phyloP scores from a whole-genome alignment of 768 basidiomycete genomes.

The Lactarius akahatsu region DNA sequence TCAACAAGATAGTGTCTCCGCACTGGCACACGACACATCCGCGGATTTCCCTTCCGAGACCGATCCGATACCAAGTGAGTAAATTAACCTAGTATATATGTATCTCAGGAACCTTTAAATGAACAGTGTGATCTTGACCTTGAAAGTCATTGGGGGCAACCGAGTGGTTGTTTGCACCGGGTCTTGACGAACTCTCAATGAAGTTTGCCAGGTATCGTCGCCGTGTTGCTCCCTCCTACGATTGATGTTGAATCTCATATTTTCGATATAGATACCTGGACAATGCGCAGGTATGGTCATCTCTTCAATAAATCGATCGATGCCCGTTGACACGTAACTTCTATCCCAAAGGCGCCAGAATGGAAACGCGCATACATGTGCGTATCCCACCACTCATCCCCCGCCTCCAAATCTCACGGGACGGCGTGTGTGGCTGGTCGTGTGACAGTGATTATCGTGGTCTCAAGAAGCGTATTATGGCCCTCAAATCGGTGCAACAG shows the following conservation, averaged over 20 bases:
- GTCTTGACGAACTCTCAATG: slow-evolving; percentile 10
- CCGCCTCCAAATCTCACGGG: not conserved
- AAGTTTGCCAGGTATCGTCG: slow-evolving; percentile 28
- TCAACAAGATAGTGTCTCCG: too few species aligned
- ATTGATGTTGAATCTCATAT: not conserved
- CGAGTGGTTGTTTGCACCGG: not conserved
- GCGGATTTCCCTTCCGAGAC: not conserved
- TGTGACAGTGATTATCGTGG: slow-evolving; percentile 28
- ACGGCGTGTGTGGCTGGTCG: not conserved
- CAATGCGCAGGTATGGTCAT: slow-evolving; percentile 23
- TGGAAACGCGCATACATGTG: slow-evolving; percentile 31
- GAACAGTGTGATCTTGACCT: not conserved
- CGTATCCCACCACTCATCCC: not conserved
- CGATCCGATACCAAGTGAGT: not conserved
- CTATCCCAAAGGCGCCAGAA: slow-evolving; percentile 23
- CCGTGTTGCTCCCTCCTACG: not conserved
- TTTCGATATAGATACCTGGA: slow-evolving; percentile 25
- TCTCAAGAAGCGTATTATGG: slow-evolving; percentile 27
- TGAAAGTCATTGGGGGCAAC: not conserved
- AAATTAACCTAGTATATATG: not conserved
- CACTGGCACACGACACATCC: not conserved
- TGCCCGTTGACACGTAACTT: not conserved
- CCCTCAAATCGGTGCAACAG: slow-evolving; percentile 14
- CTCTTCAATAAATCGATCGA: not conserved
- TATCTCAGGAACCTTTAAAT: too few species aligned